A percentile compares a stretch with the other conserved stretches of the same genome.
Conservation (phyloP, 129 eudicot genomes). For the Heracleum sosnowskyi region DNA sequence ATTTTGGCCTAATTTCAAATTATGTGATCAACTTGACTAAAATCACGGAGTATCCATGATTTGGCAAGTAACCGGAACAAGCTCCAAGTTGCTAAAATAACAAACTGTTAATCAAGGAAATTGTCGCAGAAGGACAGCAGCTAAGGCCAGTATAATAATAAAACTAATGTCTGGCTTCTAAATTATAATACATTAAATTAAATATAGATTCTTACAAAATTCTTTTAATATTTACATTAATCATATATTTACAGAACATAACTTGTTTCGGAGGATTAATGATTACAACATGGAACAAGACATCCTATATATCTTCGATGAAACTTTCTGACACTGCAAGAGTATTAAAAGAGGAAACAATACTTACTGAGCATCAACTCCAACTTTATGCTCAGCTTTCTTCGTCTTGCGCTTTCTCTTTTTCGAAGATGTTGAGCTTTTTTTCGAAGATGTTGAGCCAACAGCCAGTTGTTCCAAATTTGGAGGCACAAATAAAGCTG, state of each 20-base stretch:
- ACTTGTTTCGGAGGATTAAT: neutral
- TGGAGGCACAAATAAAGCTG: neutral
- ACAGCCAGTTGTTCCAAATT: neutral
- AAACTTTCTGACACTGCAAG: neutral
- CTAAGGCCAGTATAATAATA: too few species aligned
- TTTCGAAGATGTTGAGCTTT: neutral
- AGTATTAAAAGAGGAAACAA: neutral
- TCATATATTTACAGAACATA: too few species aligned
- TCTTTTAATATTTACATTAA: too few species aligned
- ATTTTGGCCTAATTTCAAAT: neutral
- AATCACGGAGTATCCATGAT: too few species aligned
- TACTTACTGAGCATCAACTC: constrained; percentile 7
- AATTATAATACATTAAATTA: too few species aligned
- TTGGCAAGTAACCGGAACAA: too few species aligned
- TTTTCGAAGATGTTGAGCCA: neutral
- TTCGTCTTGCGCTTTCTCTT: constrained; percentile 5
- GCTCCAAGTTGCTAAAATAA: too few species aligned
- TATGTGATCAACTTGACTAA: neutral
- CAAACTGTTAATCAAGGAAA: too few species aligned
- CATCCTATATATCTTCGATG: neutral
- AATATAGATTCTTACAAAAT: too few species aligned
- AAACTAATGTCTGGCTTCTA: too few species aligned
- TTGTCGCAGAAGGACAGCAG: too few species aligned
- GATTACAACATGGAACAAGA: neutral
- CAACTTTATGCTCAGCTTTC: neutral